Evolutionary conservation across 2,329 filamentous ascomycete genomes (phyloP), one percentile per base, ranked within the genome.

Genomic region (Phyllosticta citrichinensis): DNA sequence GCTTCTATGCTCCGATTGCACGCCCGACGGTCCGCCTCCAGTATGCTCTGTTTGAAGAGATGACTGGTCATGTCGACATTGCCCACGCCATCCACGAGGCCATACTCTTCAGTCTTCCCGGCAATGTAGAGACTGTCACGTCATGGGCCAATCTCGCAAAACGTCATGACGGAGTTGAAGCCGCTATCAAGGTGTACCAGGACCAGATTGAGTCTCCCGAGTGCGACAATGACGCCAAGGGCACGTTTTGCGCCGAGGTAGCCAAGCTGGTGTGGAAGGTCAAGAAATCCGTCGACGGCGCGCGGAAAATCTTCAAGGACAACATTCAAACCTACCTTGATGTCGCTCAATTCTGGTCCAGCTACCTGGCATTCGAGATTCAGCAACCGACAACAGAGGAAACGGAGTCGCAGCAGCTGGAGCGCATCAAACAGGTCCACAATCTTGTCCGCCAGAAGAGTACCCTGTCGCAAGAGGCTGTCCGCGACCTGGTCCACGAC

Each of bases 41-140:
- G 71, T 97, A 92, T 78, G 93, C 94, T 14, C 91, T 92, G 67
- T 97, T 97, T 65, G 94, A 99, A 72, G 94, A 99, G 76, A 88
- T 89, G 74, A 24, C 50, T 51, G 89, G 85, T 4, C 85, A 91
- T 50, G 77, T 87, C 25, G 87, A 89, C 64, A 82, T 95, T 47
- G 91, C 93, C 11, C 84, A 87, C 63, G 91, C 89, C 62, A 92
- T 99, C 61, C 89, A 97, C 70, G 82, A 87, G 55, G 87, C 89
- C 1, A 87, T 99, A 59, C 79, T 97, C 33, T 77, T 86, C 65
- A 81, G 82, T 62, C 77, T 96, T 17, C 91, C 93, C 0, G 87
- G 89, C 65, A 89, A 93, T 65, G 82, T 96, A 55, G 91, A 97
- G 73, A 91, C 89, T 1, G 90, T 97, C 65, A 79, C 93, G 10